Evolutionary conservation across 139 green algal genomes (phyloP), one percentile per base, ranked within the genome.

Genomic region (Chlamydomonas incerta): DNA sequence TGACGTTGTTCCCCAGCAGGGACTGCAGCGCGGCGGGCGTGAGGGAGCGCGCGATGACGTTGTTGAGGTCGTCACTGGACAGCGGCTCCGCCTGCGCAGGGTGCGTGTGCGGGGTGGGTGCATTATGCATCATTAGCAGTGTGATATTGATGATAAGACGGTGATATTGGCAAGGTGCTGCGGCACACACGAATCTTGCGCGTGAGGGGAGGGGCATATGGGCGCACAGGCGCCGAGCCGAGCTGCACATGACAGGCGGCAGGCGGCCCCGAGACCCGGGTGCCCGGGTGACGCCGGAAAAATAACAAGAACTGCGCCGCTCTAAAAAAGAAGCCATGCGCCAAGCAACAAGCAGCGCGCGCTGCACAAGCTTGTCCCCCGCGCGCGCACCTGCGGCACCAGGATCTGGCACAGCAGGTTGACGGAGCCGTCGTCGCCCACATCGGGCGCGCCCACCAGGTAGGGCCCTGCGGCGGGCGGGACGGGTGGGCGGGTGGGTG

Each of bases 331-430:
- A n/a, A 28, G 14, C 31, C 23, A 8, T 47, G 67, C 20, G 33
- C 4, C 9, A 29, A 52, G 20, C 18, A 52, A 33, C 67, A 28
- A 52, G 34, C 34, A 73, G 57, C 57, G 20, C 15, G 17, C 24
- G 15, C 15, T 26, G 11, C 14, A 65, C 57, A n/a, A n/a, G n/a
- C n/a, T 14, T 65, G 57, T 21, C 17, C 57, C 23, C 2, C 2
- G 5, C 5, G 34, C 15, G 6, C 31, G 52, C 50, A 83, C 75
- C 75, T 72, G 60, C 28, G 31, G 75, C 24, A 83, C 75, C 11
- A 83, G 4, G 3, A 83, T 10, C 75, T 83, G 75, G 37, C 75
- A 83, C 23, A 72, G n/a, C 26, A 83, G 60, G 2, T 83, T 41
- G 4, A 83, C 8, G 35, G 60, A 58, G 75, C 75, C 75, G 58